These are phyloP conservation scores for Smallanthus sonchifolius DNA, from an alignment of 129 eudicot species.

Conservation along the genomic window DNA sequence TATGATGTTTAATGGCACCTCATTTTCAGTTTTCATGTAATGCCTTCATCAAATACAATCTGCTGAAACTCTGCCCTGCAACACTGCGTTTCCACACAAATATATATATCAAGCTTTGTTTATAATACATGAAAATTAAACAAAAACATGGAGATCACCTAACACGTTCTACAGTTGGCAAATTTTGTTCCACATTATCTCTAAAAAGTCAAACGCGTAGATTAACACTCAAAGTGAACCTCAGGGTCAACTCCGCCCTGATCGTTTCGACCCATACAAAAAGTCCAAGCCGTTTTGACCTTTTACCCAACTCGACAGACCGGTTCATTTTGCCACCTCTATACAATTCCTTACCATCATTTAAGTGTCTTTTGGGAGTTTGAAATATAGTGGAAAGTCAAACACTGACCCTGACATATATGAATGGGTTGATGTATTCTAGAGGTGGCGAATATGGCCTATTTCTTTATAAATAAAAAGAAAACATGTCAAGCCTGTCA, in stretches of 20 bases:
- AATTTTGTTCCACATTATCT: not conserved
- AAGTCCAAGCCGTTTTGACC: not conserved
- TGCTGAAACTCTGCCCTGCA: conserved; percentile 94
- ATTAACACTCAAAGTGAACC: too few species aligned
- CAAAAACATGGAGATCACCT: not conserved
- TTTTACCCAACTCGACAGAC: not conserved
- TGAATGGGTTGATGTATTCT: not conserved
- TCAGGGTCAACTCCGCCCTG: not conserved
- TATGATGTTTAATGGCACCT: conserved; percentile 3
- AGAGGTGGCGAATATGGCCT: not conserved
- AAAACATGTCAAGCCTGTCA: not conserved
- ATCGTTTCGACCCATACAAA: not conserved
- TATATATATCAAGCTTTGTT: not conserved
- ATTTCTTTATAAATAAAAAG: not conserved
- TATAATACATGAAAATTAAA: not conserved
- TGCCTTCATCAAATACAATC: conserved; percentile 82
- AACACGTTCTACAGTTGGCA: not conserved
- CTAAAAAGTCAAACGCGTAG: too few species aligned
- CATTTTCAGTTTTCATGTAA: conserved; percentile 63
- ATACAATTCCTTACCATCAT: not conserved
- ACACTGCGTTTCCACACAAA: conserved; percentile 55
- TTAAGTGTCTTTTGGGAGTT: not conserved
- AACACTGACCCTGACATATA: not conserved
- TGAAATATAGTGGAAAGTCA: not conserved
- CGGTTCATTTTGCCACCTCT: not conserved